phyloP scores from a whole-genome alignment of 1,139 yeast species.

The Pichia sp. region DNA sequence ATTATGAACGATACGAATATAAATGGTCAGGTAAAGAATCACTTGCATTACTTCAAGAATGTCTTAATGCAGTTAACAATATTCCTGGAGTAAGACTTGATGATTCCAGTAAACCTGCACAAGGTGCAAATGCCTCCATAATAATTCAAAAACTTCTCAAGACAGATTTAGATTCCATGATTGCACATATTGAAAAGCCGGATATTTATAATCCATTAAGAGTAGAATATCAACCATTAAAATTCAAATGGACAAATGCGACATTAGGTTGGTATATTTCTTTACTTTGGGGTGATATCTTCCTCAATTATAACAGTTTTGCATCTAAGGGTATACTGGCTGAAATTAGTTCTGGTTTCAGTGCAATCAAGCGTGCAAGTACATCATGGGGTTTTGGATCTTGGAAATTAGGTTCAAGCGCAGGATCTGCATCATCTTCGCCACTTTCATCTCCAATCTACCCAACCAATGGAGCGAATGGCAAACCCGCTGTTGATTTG shows the following conservation, averaged over 20 bases:
- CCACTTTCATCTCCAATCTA: conserved; percentile 4
- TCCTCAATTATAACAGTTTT: conserved; percentile 39
- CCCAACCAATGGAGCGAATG: not conserved
- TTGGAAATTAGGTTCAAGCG: conserved; percentile 12
- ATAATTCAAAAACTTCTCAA: conserved; percentile 22
- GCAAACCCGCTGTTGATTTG: not conserved
- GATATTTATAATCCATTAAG: conserved; percentile 34
- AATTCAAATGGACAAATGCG: conserved; percentile 58
- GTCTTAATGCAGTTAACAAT: conserved; percentile 34
- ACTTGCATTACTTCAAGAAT: conserved; percentile 42
- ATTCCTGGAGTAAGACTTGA: conserved; percentile 39
- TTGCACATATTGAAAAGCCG: conserved; percentile 32
- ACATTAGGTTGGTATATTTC: conserved; percentile 80
- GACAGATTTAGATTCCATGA: conserved; percentile 22
- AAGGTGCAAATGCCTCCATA: conserved; percentile 16
- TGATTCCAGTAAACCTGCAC: not conserved
- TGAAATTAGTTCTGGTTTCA: conserved; percentile 39
- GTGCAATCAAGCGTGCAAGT: conserved; percentile 45
- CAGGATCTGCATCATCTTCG: not conserved
- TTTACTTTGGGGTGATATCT: conserved; percentile 65
- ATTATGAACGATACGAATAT: conserved; percentile 45
- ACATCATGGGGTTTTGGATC: conserved; percentile 39
- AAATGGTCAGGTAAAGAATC: conserved; percentile 65
- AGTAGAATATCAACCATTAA: conserved; percentile 45
- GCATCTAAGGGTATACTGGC: conserved; percentile 23